Evolutionary conservation across 345 rosid genomes (phyloP), one percentile per base, ranked within the genome.

Genomic region (Mercurialis annua): DNA sequence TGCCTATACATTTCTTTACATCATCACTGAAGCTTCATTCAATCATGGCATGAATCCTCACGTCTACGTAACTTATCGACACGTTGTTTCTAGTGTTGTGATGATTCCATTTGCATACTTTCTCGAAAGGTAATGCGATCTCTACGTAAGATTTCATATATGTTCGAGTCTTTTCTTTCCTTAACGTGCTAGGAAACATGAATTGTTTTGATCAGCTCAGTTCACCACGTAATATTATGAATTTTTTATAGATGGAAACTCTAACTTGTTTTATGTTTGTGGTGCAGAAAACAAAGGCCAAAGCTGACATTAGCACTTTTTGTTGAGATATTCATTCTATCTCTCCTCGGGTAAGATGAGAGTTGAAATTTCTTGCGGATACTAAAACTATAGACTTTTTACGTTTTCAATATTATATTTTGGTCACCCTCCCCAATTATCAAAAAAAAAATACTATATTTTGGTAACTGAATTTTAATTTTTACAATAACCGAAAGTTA

Each of bases 301-400:
- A 71, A 64, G 59, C 49, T 78, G 68, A 71, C 74, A 11, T 47
- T 49, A 36, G 47, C 51, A 7, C n/a, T 78, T 29, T 74, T 74
- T 64, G 15, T 68, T 54, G 79, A 78, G 68, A 54, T 78, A 16
- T 71, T 54, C 49, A 42, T 71, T 50, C 82, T 78, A n/a, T 63
- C 79, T 53, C 48, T 74, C 15, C 17, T 74, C 5, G 76, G 82
- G 79, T 71, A 68, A 46, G n/a, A n/a, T n/a, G n/a, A n/a, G n/a
- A n/a, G n/a, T n/a, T n/a, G n/a, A n/a, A n/a, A n/a, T n/a, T n/a
- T n/a, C n/a, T n/a, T n/a, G n/a, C n/a, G n/a, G n/a, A n/a, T n/a
- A n/a, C n/a, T n/a, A n/a, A n/a, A n/a, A n/a, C n/a, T n/a, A n/a
- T n/a, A n/a, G n/a, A n/a, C n/a, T n/a, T n/a, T n/a, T n/a, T n/a